Evolutionary conservation across 2,329 filamentous ascomycete genomes (phyloP).

Genomic region (Grosmannia clavigera): DNA sequence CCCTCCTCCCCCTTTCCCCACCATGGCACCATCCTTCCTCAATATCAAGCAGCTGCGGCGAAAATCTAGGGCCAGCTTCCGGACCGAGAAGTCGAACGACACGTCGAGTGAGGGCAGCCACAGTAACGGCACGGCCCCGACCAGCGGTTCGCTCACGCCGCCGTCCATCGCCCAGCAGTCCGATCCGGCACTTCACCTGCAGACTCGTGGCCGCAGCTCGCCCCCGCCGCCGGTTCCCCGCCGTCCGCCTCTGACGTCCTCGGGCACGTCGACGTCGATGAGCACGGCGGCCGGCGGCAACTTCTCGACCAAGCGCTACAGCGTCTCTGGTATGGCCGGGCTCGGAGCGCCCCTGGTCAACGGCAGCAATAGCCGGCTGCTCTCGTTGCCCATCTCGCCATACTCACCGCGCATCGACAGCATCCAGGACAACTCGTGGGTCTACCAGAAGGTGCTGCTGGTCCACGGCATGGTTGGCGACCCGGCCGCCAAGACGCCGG

Average conservation of each 20-base stretch:
- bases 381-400: constrained; percentile 53
- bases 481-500: constrained; percentile 44
- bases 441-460: constrained; percentile 81
- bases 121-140: constrained; percentile 47
- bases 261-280: constrained; percentile 16
- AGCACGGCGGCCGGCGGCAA: constrained; percentile 13
- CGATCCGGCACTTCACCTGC: constrained; percentile 52
- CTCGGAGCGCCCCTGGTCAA: constrained; percentile 42
- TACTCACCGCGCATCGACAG: constrained; percentile 74
- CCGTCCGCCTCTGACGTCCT: constrained; percentile 22
- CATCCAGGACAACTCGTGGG: constrained; percentile 72
- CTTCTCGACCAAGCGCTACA: constrained; percentile 40
- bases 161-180: constrained; percentile 59
- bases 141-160: constrained; percentile 60
- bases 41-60: constrained; percentile 59
- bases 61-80: constrained; percentile 64
- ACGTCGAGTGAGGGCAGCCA: constrained; percentile 48
- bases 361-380: constrained; percentile 40
- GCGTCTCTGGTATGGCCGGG: constrained; percentile 51
- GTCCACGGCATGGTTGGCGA: constrained; percentile 75
- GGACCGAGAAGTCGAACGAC: constrained; percentile 47
- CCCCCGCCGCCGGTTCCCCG: constrained; percentile 20
- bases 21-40: constrained; percentile 55
- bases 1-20: not conserved
- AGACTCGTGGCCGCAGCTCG: constrained; percentile 32